Conservation (phyloP, 106 monocot species). For the Agapanthus africanus region DNA sequence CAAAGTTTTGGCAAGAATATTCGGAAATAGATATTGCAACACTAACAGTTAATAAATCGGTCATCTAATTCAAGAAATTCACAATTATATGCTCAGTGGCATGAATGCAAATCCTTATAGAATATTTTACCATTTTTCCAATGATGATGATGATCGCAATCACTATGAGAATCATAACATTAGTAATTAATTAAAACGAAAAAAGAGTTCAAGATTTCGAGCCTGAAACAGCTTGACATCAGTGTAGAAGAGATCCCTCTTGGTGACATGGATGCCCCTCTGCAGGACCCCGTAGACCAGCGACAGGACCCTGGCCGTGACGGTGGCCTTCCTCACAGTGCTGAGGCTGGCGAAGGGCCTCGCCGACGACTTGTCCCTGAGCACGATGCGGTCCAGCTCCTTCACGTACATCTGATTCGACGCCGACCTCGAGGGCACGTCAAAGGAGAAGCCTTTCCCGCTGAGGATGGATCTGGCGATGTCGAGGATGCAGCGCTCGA, state of each 20-base stretch:
- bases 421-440: constrained; percentile 66
- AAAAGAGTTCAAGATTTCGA: neutral
- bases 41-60: no score
- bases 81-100: no score
- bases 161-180: no score
- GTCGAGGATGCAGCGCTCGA: constrained; percentile 43
- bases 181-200: no score
- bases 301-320: constrained; percentile 74
- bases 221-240: constrained; percentile 97
- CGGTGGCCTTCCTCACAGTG: constrained; percentile 85
- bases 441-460: constrained; percentile 78
- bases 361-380: constrained; percentile 53
- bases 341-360: constrained; percentile 74
- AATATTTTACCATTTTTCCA: no score
- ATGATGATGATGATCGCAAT: no score
- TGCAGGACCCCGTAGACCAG: constrained; percentile 70
- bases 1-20: no score
- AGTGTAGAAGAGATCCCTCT: constrained; percentile 98
- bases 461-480: constrained; percentile 42
- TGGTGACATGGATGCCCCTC: constrained; percentile 86
- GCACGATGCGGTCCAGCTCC: constrained; percentile 90
- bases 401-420: constrained; percentile 88
- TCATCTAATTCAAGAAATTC: no score
- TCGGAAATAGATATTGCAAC: no score
- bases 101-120: no score